Conservation (phyloP, 139 green algal species). For the Chlamydomonas applanata region DNA sequence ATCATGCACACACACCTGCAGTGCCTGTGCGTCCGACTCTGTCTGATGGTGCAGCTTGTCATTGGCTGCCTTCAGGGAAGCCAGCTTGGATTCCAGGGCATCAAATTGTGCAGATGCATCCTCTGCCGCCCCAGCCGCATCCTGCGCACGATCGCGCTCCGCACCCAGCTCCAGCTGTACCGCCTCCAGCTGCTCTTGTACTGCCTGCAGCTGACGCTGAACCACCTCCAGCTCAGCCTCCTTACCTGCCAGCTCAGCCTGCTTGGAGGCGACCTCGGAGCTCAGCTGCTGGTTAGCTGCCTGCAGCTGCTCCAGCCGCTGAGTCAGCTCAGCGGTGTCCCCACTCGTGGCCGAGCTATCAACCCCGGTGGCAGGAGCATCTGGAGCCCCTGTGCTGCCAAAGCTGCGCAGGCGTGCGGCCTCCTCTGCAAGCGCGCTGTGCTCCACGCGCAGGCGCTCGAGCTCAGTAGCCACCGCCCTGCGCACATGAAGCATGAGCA, state of each 20-base stretch:
- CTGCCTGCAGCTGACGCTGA: background rate
- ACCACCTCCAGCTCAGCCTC: background rate
- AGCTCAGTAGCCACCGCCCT: no score
- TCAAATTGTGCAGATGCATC: constrained; percentile 7
- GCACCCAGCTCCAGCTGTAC: constrained; percentile 14
- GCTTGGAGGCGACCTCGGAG: constrained; percentile 2
- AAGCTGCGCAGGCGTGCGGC: no score
- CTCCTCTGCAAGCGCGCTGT: no score
- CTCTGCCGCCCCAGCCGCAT: background rate
- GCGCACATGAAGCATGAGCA: no score
- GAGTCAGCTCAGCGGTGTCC: no score
- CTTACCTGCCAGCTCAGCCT: constrained; percentile 10
- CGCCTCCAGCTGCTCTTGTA: background rate
- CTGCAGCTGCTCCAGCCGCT: constrained; percentile 9
- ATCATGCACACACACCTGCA: no score
- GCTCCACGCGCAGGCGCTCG: no score
- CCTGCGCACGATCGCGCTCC: constrained; percentile 9
- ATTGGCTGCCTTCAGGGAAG: background rate
- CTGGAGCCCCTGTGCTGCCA: no score
- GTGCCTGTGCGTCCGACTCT: constrained; percentile 1
- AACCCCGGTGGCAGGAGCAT: no score
- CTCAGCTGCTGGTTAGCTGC: constrained; percentile 10
- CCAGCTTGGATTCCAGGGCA: constrained; percentile 8
- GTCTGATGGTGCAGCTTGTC: background rate
- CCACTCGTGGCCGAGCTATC: no score